Base-by-base conservation (phyloP, 2,329 filamentous ascomycete genomes). In the Knufia fluminis region DNA sequence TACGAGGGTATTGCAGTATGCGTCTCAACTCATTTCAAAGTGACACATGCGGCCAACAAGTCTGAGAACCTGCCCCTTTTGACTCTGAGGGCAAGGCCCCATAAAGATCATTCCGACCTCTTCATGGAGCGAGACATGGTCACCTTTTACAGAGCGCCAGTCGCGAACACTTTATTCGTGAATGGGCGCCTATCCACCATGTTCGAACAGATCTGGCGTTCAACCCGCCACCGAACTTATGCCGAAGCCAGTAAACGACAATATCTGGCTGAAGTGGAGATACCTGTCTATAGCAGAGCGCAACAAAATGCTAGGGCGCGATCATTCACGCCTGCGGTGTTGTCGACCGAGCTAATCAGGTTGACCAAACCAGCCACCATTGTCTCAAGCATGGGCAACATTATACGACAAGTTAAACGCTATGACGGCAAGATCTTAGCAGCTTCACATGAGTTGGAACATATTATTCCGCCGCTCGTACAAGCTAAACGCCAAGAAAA, bases 121-220 rank as follows among this genome's bases (percentile, higher is more conserved):
- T n/a, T n/a, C n/a, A n/a, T n/a, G n/a, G 32, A 9, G 14, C 9
- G 4, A 36, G 14, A 33, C 32, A 14, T 42, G 6, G 31, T 24
- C 17, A 17, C 48, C 12, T 35, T 46, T 20, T 26, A 54, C 16
- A 50, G 20, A 10, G 48, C 54, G 9, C 54, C 55, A 1, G 46
- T 57, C 12, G 57, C 57, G 12, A 59, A 58, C 31, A 59, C 57
- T 4, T 31, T 59, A 16, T 59, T 59, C 24, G 46, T 59, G 19
- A 59, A 59, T 40, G 57, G 55, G 16, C 36, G 33, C 10, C 40
- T 39, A n/a, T 20, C 48, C 19, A 59, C 57, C 8, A 49, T 59
- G 39, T 31, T 57, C 24, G 20, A 51, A n/a, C 45, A 54, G 22
- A 22, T 12, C n/a, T 59, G 57, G 57, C 20, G 4, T 16, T 50